Base-by-base conservation (phyloP, 2,329 filamentous ascomycete genomes). In the Phialophora expanda region DNA sequence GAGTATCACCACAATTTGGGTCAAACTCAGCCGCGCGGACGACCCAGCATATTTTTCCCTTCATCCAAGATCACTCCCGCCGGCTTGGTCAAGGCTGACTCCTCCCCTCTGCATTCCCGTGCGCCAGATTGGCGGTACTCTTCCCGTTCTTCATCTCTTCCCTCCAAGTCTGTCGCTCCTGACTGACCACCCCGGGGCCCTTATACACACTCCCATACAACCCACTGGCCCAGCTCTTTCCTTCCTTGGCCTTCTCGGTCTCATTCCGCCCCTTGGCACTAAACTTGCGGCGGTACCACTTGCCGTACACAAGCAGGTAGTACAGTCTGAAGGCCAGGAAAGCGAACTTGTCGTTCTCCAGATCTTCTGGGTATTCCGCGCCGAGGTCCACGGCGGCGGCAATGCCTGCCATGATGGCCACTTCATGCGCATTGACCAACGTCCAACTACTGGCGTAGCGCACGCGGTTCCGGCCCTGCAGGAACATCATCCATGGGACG, bases 401-500 rank as follows among this genome's bases (percentile, higher is more conserved):
- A 56, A 91, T 90, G 0, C 89, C 89, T 62, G 85, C 87, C 57
- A 92, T 87, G 64, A 88, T 87, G 1, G 89, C 90, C 9, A 90
- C 81, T 73, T 92, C 89, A 71, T 92, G 83, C 79, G 85, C 85
- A 65, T 79, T 79, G 70, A 90, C 85, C 64, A 91, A 79, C 0
- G 89, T 91, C 89, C 89, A 91, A 6, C 84, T 84, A 1, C 86
- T 86, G 0, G 88, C 89, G 73, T 86, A 91, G 24, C 82, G 79
- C 0, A 89, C 91, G 56, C 81, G 80, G 28, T 86, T 86, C 67
- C 81, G 84, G 0, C 88, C 88, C 69, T 92, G 88, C 2, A 92
- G 82, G 26, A 89, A 85, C 88, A 89, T 89, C 83, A 92, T 85
- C 69, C 87, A 87, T 0, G 89, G 89, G 1, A 92, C 87, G 1